Evolutionary conservation across 2,329 filamentous ascomycete species (phyloP).

Genomic region (Penicillium expansum): DNA sequence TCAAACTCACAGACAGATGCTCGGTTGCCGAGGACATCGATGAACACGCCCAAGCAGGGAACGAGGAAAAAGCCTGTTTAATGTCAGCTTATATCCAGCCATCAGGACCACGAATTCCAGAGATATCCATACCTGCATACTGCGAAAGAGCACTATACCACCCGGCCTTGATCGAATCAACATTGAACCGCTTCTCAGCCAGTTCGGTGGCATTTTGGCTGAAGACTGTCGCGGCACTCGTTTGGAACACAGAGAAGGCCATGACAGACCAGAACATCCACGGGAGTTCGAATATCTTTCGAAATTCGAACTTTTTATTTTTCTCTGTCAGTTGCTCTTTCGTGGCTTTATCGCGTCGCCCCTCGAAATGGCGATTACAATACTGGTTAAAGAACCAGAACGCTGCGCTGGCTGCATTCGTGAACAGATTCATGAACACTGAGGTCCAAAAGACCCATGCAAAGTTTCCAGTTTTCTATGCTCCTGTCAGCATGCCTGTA

Average conservation of each 20-base stretch:
- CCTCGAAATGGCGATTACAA: constrained; percentile 49
- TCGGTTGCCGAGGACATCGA: constrained; percentile 57
- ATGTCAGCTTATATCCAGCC: not conserved
- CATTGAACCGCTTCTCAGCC: constrained; percentile 58
- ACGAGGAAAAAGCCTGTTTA: constrained; percentile 54
- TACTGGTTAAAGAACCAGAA: constrained; percentile 59
- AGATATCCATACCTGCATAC: constrained; percentile 44
- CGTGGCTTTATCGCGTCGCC: constrained; percentile 54
- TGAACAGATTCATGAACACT: constrained; percentile 64
- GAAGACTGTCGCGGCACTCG: constrained; percentile 55
- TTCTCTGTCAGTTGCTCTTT: constrained; percentile 60
- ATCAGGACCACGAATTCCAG: not conserved
- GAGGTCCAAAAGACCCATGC: constrained; percentile 64
- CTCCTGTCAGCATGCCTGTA: constrained; percentile 2
- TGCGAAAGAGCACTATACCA: constrained; percentile 60
- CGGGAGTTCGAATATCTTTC: constrained; percentile 56
- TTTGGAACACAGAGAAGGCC: constrained; percentile 58
- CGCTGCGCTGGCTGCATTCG: constrained; percentile 52
- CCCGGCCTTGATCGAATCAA: constrained; percentile 55
- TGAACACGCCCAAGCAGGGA: constrained; percentile 54
- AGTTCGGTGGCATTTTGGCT: constrained; percentile 60
- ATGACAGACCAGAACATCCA: constrained; percentile 61
- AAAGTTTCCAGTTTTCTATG: constrained; percentile 56
- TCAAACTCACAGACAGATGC: constrained; percentile 42
- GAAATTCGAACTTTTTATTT: constrained; percentile 56